Evolutionary conservation across 139 green algal genomes (phyloP).

Genomic region (Coelastrella sp.): DNA sequence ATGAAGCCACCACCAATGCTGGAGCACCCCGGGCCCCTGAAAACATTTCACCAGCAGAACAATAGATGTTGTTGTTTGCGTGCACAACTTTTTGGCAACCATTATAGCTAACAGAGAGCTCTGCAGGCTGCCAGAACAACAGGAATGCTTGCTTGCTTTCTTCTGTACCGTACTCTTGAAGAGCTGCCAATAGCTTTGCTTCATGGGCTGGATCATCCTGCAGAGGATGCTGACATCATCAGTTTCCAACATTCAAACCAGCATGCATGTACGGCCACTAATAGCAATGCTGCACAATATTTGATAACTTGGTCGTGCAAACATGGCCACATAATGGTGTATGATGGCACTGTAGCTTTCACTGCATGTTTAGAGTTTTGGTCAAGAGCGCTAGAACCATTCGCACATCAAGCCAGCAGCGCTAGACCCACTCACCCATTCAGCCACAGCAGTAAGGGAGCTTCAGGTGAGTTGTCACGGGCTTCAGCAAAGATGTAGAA

Average conservation of each 20-base stretch:
- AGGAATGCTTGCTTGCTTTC: constrained; percentile 56
- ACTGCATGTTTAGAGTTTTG: not conserved
- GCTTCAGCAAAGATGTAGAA: constrained; percentile 80
- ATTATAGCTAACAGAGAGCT: not conserved
- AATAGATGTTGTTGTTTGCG: not conserved
- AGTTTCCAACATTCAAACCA: too few species aligned
- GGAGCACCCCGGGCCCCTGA: constrained; percentile 87
- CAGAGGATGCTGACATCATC: too few species aligned
- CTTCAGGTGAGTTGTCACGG: not conserved
- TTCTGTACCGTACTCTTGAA: too few species aligned
- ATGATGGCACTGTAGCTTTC: not conserved
- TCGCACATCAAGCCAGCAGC: not conserved
- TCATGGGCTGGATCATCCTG: too few species aligned
- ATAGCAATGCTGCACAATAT: too few species aligned
- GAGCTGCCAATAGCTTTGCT: not conserved
- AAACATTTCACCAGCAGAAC: not conserved
- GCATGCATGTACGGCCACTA: too few species aligned
- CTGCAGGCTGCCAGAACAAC: constrained; percentile 66
- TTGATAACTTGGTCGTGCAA: too few species aligned
- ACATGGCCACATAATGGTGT: not conserved
- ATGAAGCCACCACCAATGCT: constrained; percentile 87
- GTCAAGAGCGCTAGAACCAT: not conserved
- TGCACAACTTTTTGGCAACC: not conserved
- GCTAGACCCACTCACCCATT: constrained; percentile 67
- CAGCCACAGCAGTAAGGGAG: constrained; percentile 82